These are phyloP conservation scores for Ceratocystis colombiana DNA, from an alignment of 2,329 filamentous ascomycete species.

Conservation along the genomic window DNA sequence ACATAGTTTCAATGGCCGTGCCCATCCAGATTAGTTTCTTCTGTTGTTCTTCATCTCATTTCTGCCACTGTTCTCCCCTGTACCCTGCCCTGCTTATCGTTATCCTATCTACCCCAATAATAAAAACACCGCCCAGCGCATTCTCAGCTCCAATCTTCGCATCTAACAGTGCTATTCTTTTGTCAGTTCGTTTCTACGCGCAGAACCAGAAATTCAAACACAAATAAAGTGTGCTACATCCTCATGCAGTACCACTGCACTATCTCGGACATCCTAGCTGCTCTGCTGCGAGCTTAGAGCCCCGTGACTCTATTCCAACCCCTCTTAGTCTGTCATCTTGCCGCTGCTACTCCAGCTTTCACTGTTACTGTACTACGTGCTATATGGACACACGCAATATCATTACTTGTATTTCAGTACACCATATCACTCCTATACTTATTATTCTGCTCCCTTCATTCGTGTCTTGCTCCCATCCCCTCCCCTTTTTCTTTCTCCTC, in stretches of 20 bases:
- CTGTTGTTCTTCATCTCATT: not conserved
- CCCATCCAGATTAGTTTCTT: not conserved
- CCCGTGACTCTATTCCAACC: not conserved
- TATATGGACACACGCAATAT: not conserved
- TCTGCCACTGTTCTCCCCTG: not conserved
- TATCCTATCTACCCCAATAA: not conserved
- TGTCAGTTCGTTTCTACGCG: not conserved
- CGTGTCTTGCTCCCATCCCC: not conserved
- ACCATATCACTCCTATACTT: not conserved
- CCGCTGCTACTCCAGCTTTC: not conserved
- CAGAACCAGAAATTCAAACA: not conserved
- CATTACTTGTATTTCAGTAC: not conserved
- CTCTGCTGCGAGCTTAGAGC: not conserved
- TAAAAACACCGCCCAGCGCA: too few species aligned
- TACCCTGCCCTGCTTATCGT: not conserved
- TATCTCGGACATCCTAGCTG: not conserved
- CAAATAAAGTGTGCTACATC: not conserved
- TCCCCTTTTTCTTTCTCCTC: not conserved
- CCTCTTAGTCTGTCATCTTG: not conserved
- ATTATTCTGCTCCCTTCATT: not conserved
- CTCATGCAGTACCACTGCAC: constrained; percentile 1
- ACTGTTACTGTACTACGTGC: not conserved
- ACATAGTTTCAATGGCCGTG: not conserved
- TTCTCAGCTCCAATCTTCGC: not conserved
- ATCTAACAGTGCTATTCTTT: not conserved